Conservation (phyloP, 495 filamentous ascomycete genomes). For the Thermothielavioides terrestris region DNA sequence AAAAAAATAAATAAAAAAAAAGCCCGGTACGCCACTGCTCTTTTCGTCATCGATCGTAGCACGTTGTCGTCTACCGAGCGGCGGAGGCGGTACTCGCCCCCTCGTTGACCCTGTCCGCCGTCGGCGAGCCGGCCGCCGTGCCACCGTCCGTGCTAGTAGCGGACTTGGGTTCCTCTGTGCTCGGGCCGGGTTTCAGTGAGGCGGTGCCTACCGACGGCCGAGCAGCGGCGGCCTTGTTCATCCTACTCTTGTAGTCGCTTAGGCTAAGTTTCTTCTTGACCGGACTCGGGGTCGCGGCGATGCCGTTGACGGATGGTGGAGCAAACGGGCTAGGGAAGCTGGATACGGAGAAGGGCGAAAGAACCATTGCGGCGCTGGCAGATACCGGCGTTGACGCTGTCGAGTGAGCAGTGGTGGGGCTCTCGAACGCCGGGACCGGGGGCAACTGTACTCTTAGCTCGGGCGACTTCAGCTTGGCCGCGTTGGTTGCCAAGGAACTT, state of each 20-base stretch:
- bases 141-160: conserved; percentile 25
- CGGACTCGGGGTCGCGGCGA: conserved; percentile 48
- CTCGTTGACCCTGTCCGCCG: conserved; percentile 25
- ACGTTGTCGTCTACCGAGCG: neutral
- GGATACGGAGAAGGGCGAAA: conserved; percentile 44
- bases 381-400: conserved; percentile 38
- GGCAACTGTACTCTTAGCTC: conserved; percentile 47
- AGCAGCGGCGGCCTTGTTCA: conserved; percentile 37
- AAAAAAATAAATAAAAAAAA: too few relatives aligned
- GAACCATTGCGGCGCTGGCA: conserved; percentile 34
- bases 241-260: conserved; percentile 58
- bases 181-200: conserved; percentile 26
- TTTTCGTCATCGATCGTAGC: too few relatives aligned
- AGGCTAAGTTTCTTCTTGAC: conserved; percentile 64
- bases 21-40: too few relatives aligned
- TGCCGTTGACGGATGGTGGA: conserved; percentile 35
- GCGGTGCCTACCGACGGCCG: conserved; percentile 28
- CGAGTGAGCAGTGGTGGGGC: conserved; percentile 17
- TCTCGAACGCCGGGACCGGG: conserved; percentile 34
- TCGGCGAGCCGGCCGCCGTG: conserved; percentile 12
- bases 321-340: conserved; percentile 34
- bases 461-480: conserved; percentile 29
- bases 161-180: conserved; percentile 36
- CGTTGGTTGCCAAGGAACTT: conserved; percentile 1
- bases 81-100: conserved; percentile 7